Evolutionary conservation across 306 rosid genomes (phyloP).

Genomic region (Fragaria nilgerrensis): DNA sequence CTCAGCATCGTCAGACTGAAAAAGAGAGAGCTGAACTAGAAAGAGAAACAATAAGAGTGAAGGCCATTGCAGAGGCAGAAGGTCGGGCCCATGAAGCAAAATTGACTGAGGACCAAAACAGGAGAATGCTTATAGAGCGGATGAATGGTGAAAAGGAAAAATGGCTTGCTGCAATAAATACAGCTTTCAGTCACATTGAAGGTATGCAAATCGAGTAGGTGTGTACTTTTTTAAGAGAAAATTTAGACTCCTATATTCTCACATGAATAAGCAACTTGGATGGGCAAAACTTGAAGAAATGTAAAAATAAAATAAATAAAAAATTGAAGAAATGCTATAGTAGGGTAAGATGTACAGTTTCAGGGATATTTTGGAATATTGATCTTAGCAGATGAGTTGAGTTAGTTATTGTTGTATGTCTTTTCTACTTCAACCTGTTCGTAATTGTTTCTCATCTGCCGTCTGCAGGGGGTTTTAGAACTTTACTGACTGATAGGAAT

Average conservation of each 20-base stretch:
- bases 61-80: slow-evolving; percentile 96
- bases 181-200: slow-evolving; percentile 93
- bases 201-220: slow-evolving; percentile 41
- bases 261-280: neutral
- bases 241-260: neutral
- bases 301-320: neutral
- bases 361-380: neutral
- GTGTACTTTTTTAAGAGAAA: neutral
- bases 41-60: slow-evolving; percentile 83
- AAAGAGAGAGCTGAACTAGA: slow-evolving; percentile 90
- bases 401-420: neutral
- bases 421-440: slow-evolving; percentile 1
- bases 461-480: slow-evolving; percentile 82
- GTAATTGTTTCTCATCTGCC: slow-evolving; percentile 25
- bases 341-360: neutral
- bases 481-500: slow-evolving; percentile 79
- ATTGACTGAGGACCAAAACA: slow-evolving; percentile 80
- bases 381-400: neutral
- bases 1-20: slow-evolving; percentile 86
- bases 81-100: slow-evolving; percentile 86
- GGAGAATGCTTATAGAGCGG: slow-evolving; percentile 83
- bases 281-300: neutral
- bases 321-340: neutral
- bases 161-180: slow-evolving; percentile 97
- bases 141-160: slow-evolving; percentile 91